Evolutionary conservation across 345 rosid species (phyloP), one percentile per base, ranked within the genome.

Genomic region (Microthlaspi erraticum): DNA sequence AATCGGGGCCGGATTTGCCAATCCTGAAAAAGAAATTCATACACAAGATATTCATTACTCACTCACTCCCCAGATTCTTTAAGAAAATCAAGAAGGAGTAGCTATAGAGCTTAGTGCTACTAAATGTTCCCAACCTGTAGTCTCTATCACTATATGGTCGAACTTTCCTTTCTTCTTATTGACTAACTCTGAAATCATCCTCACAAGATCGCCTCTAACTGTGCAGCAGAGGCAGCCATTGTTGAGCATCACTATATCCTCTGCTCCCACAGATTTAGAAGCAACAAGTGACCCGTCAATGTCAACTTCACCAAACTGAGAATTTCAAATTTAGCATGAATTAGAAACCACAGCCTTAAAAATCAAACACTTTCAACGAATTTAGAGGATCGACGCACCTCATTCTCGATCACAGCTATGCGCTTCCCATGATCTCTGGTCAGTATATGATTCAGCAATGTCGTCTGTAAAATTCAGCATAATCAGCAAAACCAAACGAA

Each of bases 181-280:
- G 64, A 94, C 97, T 75, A 94, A 79, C 54, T 88, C 96, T 1
- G 89, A 55, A 50, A 91, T 88, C 99, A 94, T 87, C 81, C 97
- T 89, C 59, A 94, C 97, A 62, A 94, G 96, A 82, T 94, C 99
- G 37, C 97, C 99, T 71, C 97, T 84, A 37, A 94, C 97, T 0
- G 99, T 94, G 82, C 99, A 94, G 72, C 99, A 94, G 19, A 94
- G 82, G 70, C 99, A 94, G 48, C 99, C 99, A 77, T 94, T 91
- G 76, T 91, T 94, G 77, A 94, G 91, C 96, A 91, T 89, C 39
- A 94, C 56, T 29, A 94, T 91, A 74, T 91, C 96, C 81, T 89
- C 97, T 8, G 92, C 88, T 64, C 96, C 97, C 37, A 88, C 59
- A 70, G 93, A 75, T 81, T 89, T 91, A 13, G 99, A 82, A 82